Base-by-base conservation (phyloP, 2,329 filamentous ascomycete genomes). In the Fusarium concolor region DNA sequence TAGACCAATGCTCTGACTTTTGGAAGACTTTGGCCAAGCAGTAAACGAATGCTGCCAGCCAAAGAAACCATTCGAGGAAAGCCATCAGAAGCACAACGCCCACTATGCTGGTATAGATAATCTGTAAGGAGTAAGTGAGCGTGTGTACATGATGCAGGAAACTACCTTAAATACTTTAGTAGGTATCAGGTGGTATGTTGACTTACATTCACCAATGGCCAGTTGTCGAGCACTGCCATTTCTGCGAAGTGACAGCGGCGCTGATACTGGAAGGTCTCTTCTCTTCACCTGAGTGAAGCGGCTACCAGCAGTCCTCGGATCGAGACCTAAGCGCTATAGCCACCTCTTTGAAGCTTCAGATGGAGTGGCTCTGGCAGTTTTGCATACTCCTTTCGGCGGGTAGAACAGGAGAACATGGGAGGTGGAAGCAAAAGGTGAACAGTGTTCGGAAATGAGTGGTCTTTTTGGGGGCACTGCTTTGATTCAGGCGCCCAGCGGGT, bases 1-100 rank as follows among this genome's bases (percentile, higher is more conserved):
- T 92, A 42, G 91, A 93, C 89, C 92, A 94, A 76, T 93, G 91
- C 73, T 97, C 93, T 20, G 95, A 94, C 78, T 98, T 98, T 68
- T 88, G 84, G 74, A 91, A 97, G 29, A 95, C 94, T 78, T 97
- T 97, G 75, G 89, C 82, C 2, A 97, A 83, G 76, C 95, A 98
- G 80, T 97, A 98, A 66, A 96, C 77, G 76, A 98, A 98, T 5
- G 95, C 94, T n/a, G 91, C 89, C 39, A 98, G 85, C 93, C 94
- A 97, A 15, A 98, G 86, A 63, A 97, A 89, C 94, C 96, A 98
- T 81, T 98, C 95, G 10, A 98, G 83, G 29, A 94, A 84, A 3
- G 95, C 95, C 61, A 92, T 92, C 24, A 96, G 74, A 89, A 97
- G 93, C 49, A 97, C 84, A 9, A 90, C 79, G 18, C 92, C 92